Evolutionary conservation across 2,329 filamentous ascomycete genomes (phyloP), one percentile per base, ranked within the genome.

Genomic region (Phyllosticta capitalensis): DNA sequence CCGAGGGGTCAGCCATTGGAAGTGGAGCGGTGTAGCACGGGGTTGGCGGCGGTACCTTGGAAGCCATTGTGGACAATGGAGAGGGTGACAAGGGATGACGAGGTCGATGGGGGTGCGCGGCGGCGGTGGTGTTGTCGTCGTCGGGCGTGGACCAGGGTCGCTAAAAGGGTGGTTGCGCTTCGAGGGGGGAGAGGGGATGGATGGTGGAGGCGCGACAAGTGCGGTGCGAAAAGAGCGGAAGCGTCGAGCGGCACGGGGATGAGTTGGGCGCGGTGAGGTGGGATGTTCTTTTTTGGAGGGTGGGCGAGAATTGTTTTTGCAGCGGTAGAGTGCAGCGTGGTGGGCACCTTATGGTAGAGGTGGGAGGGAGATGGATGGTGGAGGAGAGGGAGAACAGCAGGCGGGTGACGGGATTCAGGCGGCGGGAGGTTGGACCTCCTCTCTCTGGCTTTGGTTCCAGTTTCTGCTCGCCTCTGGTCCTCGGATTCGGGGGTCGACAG

Each of bases 51-150:
- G 24, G 66, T 63, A 73, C 70, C 70, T 72, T 73, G 60, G 71
- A 72, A 55, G 71, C 70, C 71, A 73, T 73, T 69, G 65, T 65
- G 59, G 30, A 57, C 24, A 38, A 55, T 50, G 52, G 33, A 26
- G 21, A 14, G 30, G 30, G 5, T 53, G 52, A 9, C 20, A 28
- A n/a, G 52, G 24, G 24, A 53, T 20, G 24, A 53, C 12, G 52
- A 53, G n/a, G 24, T 22, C 14, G 52, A 20, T 20, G 24, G 20
- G 19, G 54, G 49, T 55, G 58, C 52, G 54, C 58, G 53, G 30
- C 24, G 52, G 20, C 17, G 52, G 24, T 20, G 50, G 52, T 59
- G 54, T 45, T 52, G 56, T 30, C 38, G 45, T 50, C 57, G 48
- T 49, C 54, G 58, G 58, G 58, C 54, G 58, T 38, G 10, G 30